phyloP scores from a whole-genome alignment of 2,329 filamentous ascomycete species.

The Fusarium floridanum region DNA sequence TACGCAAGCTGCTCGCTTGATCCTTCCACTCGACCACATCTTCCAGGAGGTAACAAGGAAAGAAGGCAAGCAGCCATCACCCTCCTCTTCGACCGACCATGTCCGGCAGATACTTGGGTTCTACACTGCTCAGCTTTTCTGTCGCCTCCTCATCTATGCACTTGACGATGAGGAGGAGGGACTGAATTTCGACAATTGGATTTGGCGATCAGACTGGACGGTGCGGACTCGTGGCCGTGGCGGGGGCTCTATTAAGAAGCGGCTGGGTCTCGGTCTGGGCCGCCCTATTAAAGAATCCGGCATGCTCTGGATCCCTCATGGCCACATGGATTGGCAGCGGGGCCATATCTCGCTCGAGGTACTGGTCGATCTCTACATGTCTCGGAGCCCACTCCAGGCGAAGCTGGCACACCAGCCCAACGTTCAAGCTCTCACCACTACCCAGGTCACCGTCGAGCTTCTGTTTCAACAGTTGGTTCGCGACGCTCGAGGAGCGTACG shows the following conservation, averaged over 20 bases:
- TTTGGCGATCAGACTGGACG: neutral
- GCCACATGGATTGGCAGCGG: neutral
- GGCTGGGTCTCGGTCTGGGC: slow-evolving; percentile 6
- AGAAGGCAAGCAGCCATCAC: neutral
- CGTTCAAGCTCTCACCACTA: slow-evolving; percentile 5
- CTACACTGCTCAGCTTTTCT: slow-evolving; percentile 8
- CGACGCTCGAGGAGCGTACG: neutral
- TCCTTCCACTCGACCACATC: slow-evolving; percentile 7
- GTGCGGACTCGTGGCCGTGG: neutral
- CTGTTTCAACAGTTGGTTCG: neutral
- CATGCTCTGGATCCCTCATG: slow-evolving; percentile 9
- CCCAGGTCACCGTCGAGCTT: slow-evolving; percentile 10
- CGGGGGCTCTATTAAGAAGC: neutral
- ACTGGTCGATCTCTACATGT: slow-evolving; percentile 7
- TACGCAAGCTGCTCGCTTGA: neutral
- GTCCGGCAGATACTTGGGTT: slow-evolving; percentile 3
- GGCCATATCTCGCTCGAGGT: slow-evolving; percentile 6
- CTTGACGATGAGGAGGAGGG: neutral
- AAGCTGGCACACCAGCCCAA: neutral
- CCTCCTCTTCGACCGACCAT: neutral
- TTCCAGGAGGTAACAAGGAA: neutral
- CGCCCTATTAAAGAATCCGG: neutral
- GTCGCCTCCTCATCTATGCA: slow-evolving; percentile 3
- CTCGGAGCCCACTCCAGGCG: slow-evolving; percentile 1
- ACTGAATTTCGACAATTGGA: slow-evolving; percentile 1